Evolutionary conservation across 106 monocot species (phyloP), one percentile per base, ranked within the genome.

Genomic region (Triglochin maritima): DNA sequence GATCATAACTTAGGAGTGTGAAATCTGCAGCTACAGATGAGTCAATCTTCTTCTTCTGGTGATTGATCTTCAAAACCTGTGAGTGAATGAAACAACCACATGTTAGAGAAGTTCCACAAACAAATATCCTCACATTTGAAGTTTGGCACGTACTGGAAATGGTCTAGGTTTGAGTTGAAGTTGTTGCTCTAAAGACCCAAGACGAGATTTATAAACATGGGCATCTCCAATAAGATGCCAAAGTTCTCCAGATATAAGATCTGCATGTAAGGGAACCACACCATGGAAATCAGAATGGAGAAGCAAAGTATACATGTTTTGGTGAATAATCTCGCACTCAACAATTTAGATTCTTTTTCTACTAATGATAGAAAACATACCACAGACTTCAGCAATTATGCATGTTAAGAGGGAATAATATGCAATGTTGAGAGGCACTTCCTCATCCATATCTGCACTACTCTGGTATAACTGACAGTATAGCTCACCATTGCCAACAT

Each of bases 211-310:
- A 67, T 88, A 98, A 47, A 98, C 82, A 79, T 91, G 96, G 29
- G 91, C 88, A 86, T 98, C 96, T 59, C 96, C 96, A 50, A 98
- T 50, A 45, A 84, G 84, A 81, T 91, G 91, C 62, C 88, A 76
- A 73, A 98, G 88, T 65, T 98, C 91, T 50, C 96, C 96, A 60
- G 96, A 88, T 64, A 66, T 59, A 54, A 98, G 86, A 84, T 75
- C 96, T 98, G 83, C 49, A 59, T 49, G 51, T 15, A 17, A 17
- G 10, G 5, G 49, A 64, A 46, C 15, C 4, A 13, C 6, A 64
- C 7, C 47, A 64, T 3, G 13, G 41, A 17, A 29, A 61, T 44
- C 7, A 8, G 17, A 15, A 59, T 17, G 17, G 17, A 59, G 7
- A 29, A 29, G 29, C 29, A 29, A 29, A 29, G 29, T 29, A 29